Percentiles rank a stretch among this genome's conserved stretches.
phyloP scores from a whole-genome alignment of 2,329 filamentous ascomycete genomes.

The Colletotrichum cordylinicola region DNA sequence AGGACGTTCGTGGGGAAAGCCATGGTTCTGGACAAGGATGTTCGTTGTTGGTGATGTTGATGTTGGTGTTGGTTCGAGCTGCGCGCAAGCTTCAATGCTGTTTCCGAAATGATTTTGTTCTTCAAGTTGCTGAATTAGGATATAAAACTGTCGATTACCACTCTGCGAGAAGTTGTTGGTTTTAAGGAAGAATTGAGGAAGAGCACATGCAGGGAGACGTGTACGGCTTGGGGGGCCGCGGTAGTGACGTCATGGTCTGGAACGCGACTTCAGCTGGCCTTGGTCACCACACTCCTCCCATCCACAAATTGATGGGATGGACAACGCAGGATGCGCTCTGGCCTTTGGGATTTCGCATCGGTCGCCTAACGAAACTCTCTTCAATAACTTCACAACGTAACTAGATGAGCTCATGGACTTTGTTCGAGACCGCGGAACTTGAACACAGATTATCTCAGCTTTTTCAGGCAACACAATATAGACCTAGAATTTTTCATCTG shows the following conservation, averaged over 20 bases:
- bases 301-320: neutral
- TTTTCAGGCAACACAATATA: too few relatives aligned
- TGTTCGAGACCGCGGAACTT: too few relatives aligned
- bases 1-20: slow-evolving; percentile 19
- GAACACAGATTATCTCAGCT: too few relatives aligned
- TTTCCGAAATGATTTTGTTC: neutral
- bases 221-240: neutral
- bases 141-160: neutral
- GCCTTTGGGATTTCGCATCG: neutral
- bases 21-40: slow-evolving; percentile 4
- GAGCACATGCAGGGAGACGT: neutral
- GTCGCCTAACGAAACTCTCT: neutral
- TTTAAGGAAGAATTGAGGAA: neutral
- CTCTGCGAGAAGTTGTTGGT: neutral
- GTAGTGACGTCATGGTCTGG: neutral
- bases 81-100: neutral
- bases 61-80: neutral
- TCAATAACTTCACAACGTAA: too few relatives aligned
- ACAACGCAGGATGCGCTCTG: slow-evolving; percentile 13
- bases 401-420: too few relatives aligned
- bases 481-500: too few relatives aligned
- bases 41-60: neutral
- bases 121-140: neutral
- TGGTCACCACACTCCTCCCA: neutral
- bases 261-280: neutral